A percentile compares a stretch with the other conserved stretches of the same genome.
Evolutionary conservation across 2,329 filamentous ascomycete species (phyloP).

Genomic region (Ceratocystis diversiconidia): DNA sequence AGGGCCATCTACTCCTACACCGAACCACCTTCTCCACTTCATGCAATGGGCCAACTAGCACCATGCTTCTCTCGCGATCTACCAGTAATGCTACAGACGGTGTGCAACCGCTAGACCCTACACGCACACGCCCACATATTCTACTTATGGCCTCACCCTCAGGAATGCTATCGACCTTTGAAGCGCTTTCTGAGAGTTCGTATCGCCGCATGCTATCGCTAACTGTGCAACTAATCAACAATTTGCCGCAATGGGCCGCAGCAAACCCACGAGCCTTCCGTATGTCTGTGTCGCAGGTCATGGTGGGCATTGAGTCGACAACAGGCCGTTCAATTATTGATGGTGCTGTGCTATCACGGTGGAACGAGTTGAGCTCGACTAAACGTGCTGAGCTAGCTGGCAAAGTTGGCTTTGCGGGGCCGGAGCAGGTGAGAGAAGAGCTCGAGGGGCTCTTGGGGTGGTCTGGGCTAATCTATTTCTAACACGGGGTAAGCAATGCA

Average conservation of each 20-base stretch:
- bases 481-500: neutral
- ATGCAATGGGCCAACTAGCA: slow-evolving; percentile 57
- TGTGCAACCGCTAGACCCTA: slow-evolving; percentile 18
- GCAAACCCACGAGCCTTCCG: slow-evolving; percentile 75
- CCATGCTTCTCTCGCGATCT: slow-evolving; percentile 59
- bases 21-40: slow-evolving; percentile 78
- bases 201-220: slow-evolving; percentile 77
- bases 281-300: slow-evolving; percentile 34
- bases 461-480: slow-evolving; percentile 43
- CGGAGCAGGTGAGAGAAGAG: slow-evolving; percentile 56
- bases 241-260: slow-evolving; percentile 61
- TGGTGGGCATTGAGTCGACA: slow-evolving; percentile 41
- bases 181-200: slow-evolving; percentile 59
- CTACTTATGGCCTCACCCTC: slow-evolving; percentile 61
- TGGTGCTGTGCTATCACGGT: slow-evolving; percentile 58
- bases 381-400: slow-evolving; percentile 58
- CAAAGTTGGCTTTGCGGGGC: slow-evolving; percentile 52
- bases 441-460: slow-evolving; percentile 49
- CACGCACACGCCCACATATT: slow-evolving; percentile 28
- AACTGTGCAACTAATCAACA: slow-evolving; percentile 62
- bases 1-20: slow-evolving; percentile 75
- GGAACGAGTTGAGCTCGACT: slow-evolving; percentile 60
- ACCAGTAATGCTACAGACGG: slow-evolving; percentile 20
- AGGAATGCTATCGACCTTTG: slow-evolving; percentile 63
- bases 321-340: slow-evolving; percentile 59